Evolutionary conservation across 306 rosid genomes (phyloP).

Genomic region (Parietaria judaica): DNA sequence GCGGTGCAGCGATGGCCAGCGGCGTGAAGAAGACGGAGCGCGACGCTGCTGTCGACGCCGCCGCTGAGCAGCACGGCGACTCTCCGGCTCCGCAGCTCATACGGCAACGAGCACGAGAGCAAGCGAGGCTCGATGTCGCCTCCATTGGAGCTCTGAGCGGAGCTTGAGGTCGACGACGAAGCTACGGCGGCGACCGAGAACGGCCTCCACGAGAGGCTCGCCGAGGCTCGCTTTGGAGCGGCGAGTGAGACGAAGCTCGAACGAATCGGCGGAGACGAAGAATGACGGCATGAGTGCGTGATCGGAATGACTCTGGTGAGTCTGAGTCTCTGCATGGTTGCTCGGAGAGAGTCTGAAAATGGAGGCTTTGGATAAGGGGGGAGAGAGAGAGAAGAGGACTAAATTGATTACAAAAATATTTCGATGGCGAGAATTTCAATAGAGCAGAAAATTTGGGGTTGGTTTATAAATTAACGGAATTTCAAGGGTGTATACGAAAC

Average conservation of each 20-base stretch:
- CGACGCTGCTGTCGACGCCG: slow-evolving; percentile 91
- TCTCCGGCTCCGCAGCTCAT: slow-evolving; percentile 30
- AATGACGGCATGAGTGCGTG: not conserved
- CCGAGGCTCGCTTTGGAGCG: slow-evolving; percentile 15
- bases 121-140: slow-evolving; percentile 35
- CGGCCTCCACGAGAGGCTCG: slow-evolving; percentile 10
- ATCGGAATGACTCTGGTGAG: slow-evolving; percentile 2
- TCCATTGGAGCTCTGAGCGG: slow-evolving; percentile 22
- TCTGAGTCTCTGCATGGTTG: slow-evolving; percentile 4
- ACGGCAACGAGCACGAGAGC: slow-evolving; percentile 53
- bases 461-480: too few species aligned
- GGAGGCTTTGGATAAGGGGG: not conserved
- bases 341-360: not conserved
- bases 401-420: too few species aligned
- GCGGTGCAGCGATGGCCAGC: slow-evolving; percentile 88
- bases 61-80: slow-evolving; percentile 83
- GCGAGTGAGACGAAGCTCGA: not conserved
- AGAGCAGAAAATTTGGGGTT: not conserved
- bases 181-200: slow-evolving; percentile 17
- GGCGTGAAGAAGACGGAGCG: slow-evolving; percentile 79
- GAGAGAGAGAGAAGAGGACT: too few species aligned
- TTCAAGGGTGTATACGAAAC: too few species aligned
- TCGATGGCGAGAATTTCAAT: too few species aligned
- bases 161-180: slow-evolving; percentile 17
- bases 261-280: slow-evolving; percentile 1